Percentiles rank a stretch among this genome's conserved stretches.
Evolutionary conservation across 129 eudicot genomes (phyloP).

Genomic region (Pulicaria dysenterica): DNA sequence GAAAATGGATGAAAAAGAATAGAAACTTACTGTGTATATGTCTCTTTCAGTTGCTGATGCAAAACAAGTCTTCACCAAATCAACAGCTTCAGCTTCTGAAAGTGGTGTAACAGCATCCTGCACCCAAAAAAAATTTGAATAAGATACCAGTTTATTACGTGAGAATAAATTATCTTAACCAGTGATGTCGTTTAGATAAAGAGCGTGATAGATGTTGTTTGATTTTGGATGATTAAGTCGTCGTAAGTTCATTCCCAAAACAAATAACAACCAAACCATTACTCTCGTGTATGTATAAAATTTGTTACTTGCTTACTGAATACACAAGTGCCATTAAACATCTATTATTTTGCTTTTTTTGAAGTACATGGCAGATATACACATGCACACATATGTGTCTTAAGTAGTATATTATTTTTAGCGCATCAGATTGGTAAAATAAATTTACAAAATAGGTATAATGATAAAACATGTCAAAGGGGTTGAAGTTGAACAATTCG

Average conservation of each 20-base stretch:
- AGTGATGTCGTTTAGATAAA: neutral
- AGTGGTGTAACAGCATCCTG: conserved; percentile 99
- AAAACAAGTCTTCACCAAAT: conserved; percentile 93
- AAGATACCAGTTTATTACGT: neutral
- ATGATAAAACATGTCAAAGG: too few species aligned
- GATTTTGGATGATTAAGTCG: neutral
- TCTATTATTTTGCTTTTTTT: neutral
- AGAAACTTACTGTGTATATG: conserved; percentile 78
- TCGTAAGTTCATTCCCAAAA: neutral
- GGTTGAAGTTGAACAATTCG: too few species aligned
- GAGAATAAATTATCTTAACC: neutral
- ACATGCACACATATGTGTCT: neutral
- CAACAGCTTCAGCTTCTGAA: conserved; percentile 90
- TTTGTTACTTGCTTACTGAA: conserved; percentile 2
- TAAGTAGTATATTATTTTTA: neutral
- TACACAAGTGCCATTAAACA: neutral
- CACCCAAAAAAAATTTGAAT: conserved; percentile 6
- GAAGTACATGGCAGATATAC: conserved; percentile 8
- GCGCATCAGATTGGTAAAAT: neutral
- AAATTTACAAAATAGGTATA: too few species aligned
- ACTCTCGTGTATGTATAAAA: too few species aligned
- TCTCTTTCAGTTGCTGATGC: conserved; percentile 97
- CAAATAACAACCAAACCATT: too few species aligned
- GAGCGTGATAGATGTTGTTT: neutral
- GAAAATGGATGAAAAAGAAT: neutral